These are phyloP conservation scores for Solanum ossicruentum DNA, from an alignment of 257 asterid genomes.

Conservation along the genomic window DNA sequence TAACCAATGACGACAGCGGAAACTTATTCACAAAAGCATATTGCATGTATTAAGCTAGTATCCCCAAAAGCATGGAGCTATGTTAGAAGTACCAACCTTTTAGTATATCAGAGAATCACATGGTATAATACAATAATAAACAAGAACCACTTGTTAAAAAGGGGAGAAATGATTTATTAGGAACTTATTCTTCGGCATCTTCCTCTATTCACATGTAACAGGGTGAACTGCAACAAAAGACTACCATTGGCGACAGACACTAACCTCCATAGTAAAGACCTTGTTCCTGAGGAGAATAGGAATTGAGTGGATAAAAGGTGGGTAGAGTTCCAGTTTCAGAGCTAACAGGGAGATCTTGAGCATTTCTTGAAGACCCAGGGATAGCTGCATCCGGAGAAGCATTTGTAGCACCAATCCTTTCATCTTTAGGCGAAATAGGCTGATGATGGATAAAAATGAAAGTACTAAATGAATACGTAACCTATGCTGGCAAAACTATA, in stretches of 20 bases:
- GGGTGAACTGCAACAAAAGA: neutral
- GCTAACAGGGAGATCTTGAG: slow-evolving; percentile 49
- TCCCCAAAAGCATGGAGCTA: neutral
- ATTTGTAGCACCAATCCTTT: slow-evolving; percentile 58
- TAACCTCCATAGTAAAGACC: slow-evolving; percentile 75
- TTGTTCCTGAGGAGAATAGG: slow-evolving; percentile 59
- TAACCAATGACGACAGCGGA: neutral
- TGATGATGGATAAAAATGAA: slow-evolving; percentile 29
- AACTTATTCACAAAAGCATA: neutral
- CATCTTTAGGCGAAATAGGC: slow-evolving; percentile 78
- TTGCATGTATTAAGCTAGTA: neutral
- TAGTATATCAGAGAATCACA: neutral
- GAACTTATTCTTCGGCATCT: neutral
- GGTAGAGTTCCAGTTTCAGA: slow-evolving; percentile 48
- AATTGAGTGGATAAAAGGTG: slow-evolving; percentile 33
- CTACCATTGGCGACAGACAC: slow-evolving; percentile 7
- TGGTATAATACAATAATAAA: neutral
- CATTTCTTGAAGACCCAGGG: slow-evolving; percentile 49
- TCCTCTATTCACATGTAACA: neutral
- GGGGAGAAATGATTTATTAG: neutral
- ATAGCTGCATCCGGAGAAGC: slow-evolving; percentile 56
- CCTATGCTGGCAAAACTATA: slow-evolving; percentile 14
- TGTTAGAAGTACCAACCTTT: neutral
- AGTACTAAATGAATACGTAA: slow-evolving; percentile 16
- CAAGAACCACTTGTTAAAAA: neutral